Base-by-base conservation (phyloP, 2,329 filamentous ascomycete genomes). In the Monosporascus sp. region DNA sequence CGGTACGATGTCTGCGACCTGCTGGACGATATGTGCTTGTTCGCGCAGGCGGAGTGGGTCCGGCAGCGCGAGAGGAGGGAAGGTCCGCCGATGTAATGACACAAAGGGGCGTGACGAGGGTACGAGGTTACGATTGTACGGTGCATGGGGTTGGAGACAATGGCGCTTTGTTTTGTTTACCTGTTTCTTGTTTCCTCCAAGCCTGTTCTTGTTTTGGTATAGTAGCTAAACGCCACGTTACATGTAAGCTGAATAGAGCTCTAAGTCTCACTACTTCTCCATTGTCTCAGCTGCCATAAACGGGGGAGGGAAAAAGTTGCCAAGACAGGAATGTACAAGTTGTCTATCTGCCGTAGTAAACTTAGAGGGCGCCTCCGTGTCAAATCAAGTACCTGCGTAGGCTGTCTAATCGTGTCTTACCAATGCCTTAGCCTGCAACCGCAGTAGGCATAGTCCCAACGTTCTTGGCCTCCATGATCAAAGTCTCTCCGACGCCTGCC, bases 1-100 rank as follows among this genome's bases (percentile, higher is more conserved):
- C 51, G 60, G 35, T 73, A 72, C 50, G 70, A 73, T 49, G 62
- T 71, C 5, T 58, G 69, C 2, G 68, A 72, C 49, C 59, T 73
- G 7, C 56, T 74, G 1, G 62, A 64, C 17, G 69, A 72, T 24
- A 45, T 73, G 0, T 64, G 70, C 1, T 24, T 71, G 38, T 60
- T 59, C n/a, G 45, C 57, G 0, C 69, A 71, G 58, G 63, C 68
- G 37, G 58, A 59, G 22, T 58, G 58, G 15, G 47, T 72, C 11
- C 27, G 51, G 11, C 51, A 55, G 37, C 55, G 56, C 3, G 64
- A 65, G 24, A 27, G 17, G 15, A 17, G 14, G 38, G 6, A 3
- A 2, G 63, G 59, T 0, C 60, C 60, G 41, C 60, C 60, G 15
- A 52, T 53, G 53, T 62, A 53, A 43, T 37, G 41, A 14, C 25